phyloP scores from a whole-genome alignment of 2,329 filamentous ascomycete genomes.

The Dactylellina cionopaga region DNA sequence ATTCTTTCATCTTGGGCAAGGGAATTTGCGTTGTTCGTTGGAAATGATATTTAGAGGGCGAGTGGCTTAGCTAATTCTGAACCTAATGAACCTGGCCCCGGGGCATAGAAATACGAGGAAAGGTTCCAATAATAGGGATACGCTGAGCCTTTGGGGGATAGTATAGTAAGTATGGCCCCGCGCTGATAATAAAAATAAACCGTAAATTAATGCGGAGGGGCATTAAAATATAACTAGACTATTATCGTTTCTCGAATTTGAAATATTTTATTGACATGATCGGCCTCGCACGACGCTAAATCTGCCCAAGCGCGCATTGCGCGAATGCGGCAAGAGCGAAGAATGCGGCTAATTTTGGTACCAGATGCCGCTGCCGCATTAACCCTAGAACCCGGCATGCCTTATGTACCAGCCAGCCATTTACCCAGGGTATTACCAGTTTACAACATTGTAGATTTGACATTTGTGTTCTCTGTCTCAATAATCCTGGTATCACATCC shows the following conservation, averaged over 20 bases:
- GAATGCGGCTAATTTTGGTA: background rate
- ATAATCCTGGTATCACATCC: too few species aligned
- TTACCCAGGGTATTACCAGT: slow-evolving; percentile 7
- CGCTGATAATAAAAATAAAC: slow-evolving; percentile 27
- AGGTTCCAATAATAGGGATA: slow-evolving; percentile 51
- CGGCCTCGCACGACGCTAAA: background rate
- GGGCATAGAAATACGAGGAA: slow-evolving; percentile 52
- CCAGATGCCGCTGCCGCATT: slow-evolving; percentile 35
- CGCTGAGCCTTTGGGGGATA: slow-evolving; percentile 32
- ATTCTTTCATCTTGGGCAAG: background rate
- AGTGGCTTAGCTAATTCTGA: slow-evolving; percentile 52
- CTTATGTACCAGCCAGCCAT: background rate
- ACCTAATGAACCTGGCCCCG: slow-evolving; percentile 19
- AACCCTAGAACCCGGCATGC: slow-evolving; percentile 27
- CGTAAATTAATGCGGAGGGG: background rate
- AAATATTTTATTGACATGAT: slow-evolving; percentile 7
- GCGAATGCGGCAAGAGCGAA: slow-evolving; percentile 33
- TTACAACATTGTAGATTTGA: slow-evolving; percentile 27
- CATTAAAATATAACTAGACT: slow-evolving; percentile 28
- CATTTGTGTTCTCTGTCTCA: slow-evolving; percentile 36
- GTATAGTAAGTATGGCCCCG: slow-evolving; percentile 13
- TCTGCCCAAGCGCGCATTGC: slow-evolving; percentile 12
- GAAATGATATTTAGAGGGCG: slow-evolving; percentile 30
- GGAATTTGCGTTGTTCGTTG: slow-evolving; percentile 50
- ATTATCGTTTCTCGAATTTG: too few species aligned